Conservation (phyloP, 1,284 basidiomycete species). For the Vanrija humicola region DNA sequence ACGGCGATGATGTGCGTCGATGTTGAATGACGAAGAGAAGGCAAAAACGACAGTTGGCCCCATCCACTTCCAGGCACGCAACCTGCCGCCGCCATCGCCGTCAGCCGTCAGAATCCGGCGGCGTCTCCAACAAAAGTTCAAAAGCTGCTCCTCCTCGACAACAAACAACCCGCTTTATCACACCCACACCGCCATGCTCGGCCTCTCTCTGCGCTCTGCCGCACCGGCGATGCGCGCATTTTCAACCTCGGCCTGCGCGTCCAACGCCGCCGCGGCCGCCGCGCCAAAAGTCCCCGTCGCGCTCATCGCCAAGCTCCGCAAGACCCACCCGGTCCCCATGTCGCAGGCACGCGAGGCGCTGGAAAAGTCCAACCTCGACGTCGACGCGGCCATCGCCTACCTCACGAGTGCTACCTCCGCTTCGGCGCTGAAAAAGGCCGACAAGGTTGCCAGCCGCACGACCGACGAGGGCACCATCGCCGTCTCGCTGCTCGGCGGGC, state of each 20-base stretch:
- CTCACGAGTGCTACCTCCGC: slow-evolving; percentile 70
- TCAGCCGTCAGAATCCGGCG: too few species aligned
- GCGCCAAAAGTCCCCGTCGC: slow-evolving; percentile 55
- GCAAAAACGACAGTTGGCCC: too few species aligned
- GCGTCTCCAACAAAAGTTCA: too few species aligned
- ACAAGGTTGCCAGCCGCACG: slow-evolving; percentile 69
- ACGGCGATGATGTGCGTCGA: too few species aligned
- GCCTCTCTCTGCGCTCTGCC: slow-evolving; percentile 6
- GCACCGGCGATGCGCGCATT: slow-evolving; percentile 11
- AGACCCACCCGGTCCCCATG: slow-evolving; percentile 70
- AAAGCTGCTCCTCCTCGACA: too few species aligned
- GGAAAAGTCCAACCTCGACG: slow-evolving; percentile 65
- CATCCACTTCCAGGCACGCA: too few species aligned
- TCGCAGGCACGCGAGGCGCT: slow-evolving; percentile 87
- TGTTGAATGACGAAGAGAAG: too few species aligned
- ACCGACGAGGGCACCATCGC: slow-evolving; percentile 77
- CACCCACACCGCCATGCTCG: slow-evolving; percentile 12
- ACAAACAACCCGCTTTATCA: not conserved
- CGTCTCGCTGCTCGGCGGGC: slow-evolving; percentile 62
- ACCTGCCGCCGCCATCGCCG: too few species aligned
- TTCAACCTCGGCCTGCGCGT: slow-evolving; percentile 10
- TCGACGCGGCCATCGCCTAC: slow-evolving; percentile 73
- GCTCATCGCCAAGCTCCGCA: slow-evolving; percentile 81
- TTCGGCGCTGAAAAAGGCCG: slow-evolving; percentile 52
- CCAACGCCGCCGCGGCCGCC: slow-evolving; percentile 10